Conservation (phyloP, 805 yeast genomes). For the Torulaspora indica region DNA sequence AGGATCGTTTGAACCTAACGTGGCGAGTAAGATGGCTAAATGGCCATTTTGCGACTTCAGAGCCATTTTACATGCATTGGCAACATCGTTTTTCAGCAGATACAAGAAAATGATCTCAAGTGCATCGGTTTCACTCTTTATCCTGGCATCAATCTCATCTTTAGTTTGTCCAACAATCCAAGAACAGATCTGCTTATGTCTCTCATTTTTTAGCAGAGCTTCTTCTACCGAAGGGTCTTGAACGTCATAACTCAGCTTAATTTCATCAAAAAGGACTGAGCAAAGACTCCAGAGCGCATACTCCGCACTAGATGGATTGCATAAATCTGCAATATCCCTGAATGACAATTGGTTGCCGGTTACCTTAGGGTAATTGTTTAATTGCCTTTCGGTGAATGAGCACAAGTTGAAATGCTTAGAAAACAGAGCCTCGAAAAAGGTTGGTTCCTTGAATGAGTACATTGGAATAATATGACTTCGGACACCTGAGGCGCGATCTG, state of each 20-base stretch:
- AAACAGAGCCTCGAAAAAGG: conserved; percentile 18
- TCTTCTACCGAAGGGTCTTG: conserved; percentile 22
- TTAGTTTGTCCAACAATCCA: conserved; percentile 54
- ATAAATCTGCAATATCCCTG: conserved; percentile 21
- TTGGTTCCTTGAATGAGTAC: conserved; percentile 9
- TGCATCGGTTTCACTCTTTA: conserved; percentile 36
- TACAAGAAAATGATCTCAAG: conserved; percentile 49
- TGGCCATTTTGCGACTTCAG: conserved; percentile 60
- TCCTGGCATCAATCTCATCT: conserved; percentile 34
- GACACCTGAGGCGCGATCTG: conserved; percentile 11
- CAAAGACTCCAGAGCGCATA: conserved; percentile 51
- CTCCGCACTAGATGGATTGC: conserved; percentile 17
- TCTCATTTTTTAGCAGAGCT: conserved; percentile 33
- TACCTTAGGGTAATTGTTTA: conserved; percentile 39
- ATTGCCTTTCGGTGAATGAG: conserved; percentile 25
- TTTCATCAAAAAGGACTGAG: conserved; percentile 56
- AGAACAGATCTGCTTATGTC: conserved; percentile 44
- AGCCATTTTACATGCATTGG: conserved; percentile 60
- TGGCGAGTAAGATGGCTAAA: conserved; percentile 62
- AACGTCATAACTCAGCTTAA: conserved; percentile 19
- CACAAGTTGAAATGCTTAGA: conserved; percentile 26
- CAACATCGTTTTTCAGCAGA: conserved; percentile 52
- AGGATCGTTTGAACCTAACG: conserved; percentile 66
- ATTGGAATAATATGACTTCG: conserved; percentile 7
- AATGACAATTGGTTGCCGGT: conserved; percentile 35